Percentiles rank a stretch among this genome's conserved stretches.
phyloP scores from a whole-genome alignment of 2,329 filamentous ascomycete genomes.

The Dactylellina haptotyla region DNA sequence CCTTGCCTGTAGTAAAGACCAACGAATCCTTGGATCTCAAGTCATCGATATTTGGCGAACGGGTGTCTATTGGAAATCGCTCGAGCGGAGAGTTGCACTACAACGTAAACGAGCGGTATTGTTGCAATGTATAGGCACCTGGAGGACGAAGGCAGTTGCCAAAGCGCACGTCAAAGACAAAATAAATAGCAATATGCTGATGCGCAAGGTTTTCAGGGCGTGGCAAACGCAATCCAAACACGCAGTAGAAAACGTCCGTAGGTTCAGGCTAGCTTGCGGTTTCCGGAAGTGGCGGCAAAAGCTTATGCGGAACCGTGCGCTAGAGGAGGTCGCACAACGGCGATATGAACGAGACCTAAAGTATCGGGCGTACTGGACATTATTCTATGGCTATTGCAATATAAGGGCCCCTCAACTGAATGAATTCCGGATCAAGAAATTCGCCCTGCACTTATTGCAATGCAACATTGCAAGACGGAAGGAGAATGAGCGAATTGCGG shows the following conservation, averaged over 20 bases:
- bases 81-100: conserved; percentile 27
- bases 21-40: conserved; percentile 41
- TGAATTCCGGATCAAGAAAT: conserved; percentile 43
- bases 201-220: conserved; percentile 44
- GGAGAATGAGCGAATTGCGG: conserved; percentile 43
- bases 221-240: conserved; percentile 38
- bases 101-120: conserved; percentile 22
- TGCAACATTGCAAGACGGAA: conserved; percentile 11
- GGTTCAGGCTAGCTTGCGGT: conserved; percentile 9
- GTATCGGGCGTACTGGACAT: conserved; percentile 48
- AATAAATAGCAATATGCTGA: conserved; percentile 47
- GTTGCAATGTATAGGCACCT: conserved; percentile 30
- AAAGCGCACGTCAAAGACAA: conserved; percentile 37
- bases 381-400: conserved; percentile 52
- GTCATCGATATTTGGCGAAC: conserved; percentile 44
- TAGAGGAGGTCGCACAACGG: conserved; percentile 30
- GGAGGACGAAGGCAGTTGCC: conserved; percentile 35
- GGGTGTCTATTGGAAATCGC: conserved; percentile 38
- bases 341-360: conserved; percentile 46
- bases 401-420: conserved; percentile 45
- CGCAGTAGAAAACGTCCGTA: conserved; percentile 20
- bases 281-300: conserved; percentile 38
- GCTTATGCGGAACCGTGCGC: conserved; percentile 18
- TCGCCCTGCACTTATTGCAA: conserved; percentile 31
- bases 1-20: conserved; percentile 48